A percentile compares a stretch with the other conserved stretches of the same genome.
These are phyloP conservation scores for Yamadazyma jaroonii DNA, from an alignment of 1,139 yeast species.

Conservation along the genomic window DNA sequence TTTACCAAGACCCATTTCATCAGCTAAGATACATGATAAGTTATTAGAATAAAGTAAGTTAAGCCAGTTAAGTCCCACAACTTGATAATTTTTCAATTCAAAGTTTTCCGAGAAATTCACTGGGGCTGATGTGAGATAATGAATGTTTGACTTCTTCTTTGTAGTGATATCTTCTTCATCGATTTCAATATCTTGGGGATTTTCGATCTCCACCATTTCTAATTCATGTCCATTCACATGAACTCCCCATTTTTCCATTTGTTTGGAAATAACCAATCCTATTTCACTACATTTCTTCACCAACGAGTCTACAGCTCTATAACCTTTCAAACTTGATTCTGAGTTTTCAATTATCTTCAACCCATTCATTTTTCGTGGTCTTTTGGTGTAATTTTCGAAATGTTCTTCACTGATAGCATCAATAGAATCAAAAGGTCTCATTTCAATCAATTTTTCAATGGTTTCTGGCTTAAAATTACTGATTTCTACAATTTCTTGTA, in stretches of 20 bases:
- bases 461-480: constrained; percentile 67
- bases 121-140: constrained; percentile 73
- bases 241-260: constrained; percentile 87
- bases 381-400: constrained; percentile 35
- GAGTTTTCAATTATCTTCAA: constrained; percentile 73
- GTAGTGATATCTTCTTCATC: constrained; percentile 36
- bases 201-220: constrained; percentile 41
- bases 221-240: constrained; percentile 58
- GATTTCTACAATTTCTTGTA: constrained; percentile 75
- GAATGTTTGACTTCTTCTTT: constrained; percentile 21
- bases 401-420: constrained; percentile 56
- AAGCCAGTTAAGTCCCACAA: constrained; percentile 95
- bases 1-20: constrained; percentile 97
- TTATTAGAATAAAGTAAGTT: constrained; percentile 71
- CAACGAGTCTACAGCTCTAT: constrained; percentile 89
- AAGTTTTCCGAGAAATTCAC: constrained; percentile 58
- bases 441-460: constrained; percentile 58
- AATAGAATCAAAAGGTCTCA: constrained; percentile 67
- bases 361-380: constrained; percentile 61
- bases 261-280: constrained; percentile 67
- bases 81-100: constrained; percentile 82
- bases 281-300: constrained; percentile 79
- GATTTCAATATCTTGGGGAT: constrained; percentile 12
- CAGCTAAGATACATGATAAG: constrained; percentile 91
- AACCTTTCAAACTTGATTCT: constrained; percentile 72